phyloP scores from a whole-genome alignment of 2,329 filamentous ascomycete genomes.

The Claviceps sorghi region DNA sequence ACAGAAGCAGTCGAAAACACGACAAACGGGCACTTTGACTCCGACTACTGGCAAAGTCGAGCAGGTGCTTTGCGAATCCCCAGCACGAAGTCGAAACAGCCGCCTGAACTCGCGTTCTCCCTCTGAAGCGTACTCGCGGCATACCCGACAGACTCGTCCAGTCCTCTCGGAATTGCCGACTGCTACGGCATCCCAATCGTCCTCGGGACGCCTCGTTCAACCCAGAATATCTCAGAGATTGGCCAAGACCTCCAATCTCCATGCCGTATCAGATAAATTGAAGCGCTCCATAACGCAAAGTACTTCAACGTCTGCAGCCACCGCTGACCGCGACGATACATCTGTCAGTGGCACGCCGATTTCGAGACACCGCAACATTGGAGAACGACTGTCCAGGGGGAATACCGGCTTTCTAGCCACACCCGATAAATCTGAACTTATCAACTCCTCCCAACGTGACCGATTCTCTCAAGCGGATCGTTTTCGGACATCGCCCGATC shows the following conservation, averaged over 20 bases:
- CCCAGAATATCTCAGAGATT: slow-evolving; percentile 12
- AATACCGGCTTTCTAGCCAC: slow-evolving; percentile 32
- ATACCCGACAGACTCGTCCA: slow-evolving; percentile 15
- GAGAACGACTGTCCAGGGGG: slow-evolving; percentile 13
- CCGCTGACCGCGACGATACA: background rate
- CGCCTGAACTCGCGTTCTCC: slow-evolving; percentile 21
- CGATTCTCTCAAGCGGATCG: slow-evolving; percentile 28
- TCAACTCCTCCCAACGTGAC: slow-evolving; percentile 19
- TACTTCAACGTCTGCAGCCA: slow-evolving; percentile 3
- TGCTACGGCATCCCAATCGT: background rate
- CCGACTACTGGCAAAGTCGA: slow-evolving; percentile 15
- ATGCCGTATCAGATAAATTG: slow-evolving; percentile 20
- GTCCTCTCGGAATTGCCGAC: slow-evolving; percentile 18
- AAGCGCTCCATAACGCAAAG: slow-evolving; percentile 19
- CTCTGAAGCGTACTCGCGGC: slow-evolving; percentile 18
- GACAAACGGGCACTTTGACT: slow-evolving; percentile 11
- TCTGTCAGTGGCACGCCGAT: background rate
- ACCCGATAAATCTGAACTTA: slow-evolving; percentile 40
- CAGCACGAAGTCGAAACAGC: slow-evolving; percentile 13
- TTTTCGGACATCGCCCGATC: slow-evolving; percentile 30
- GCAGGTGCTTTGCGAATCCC: slow-evolving; percentile 11
- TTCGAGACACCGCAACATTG: slow-evolving; percentile 10
- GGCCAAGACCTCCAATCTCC: slow-evolving; percentile 15
- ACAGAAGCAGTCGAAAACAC: slow-evolving; percentile 10
- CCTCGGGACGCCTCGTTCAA: slow-evolving; percentile 7